Evolutionary conservation across 2,329 filamentous ascomycete species (phyloP), one percentile per base, ranked within the genome.

Genomic region (Rasamsonia emersonii): DNA sequence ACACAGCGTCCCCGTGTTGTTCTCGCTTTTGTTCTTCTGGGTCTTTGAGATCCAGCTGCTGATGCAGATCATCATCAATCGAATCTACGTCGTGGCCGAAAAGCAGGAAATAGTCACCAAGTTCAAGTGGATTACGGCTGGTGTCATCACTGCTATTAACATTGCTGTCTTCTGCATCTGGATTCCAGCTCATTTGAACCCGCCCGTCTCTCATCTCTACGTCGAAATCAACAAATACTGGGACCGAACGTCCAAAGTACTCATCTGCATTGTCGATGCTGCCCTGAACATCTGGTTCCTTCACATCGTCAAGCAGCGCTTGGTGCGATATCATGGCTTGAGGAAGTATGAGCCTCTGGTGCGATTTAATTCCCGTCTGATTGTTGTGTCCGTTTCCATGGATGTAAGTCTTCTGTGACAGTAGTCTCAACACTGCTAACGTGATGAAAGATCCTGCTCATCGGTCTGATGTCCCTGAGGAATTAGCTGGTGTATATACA

Each of bases 161-260:
- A 48, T 56, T 21, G 48, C 48, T 3, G 51, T 58, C 3, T 58
- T 59, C 44, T 53, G 48, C 32, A 58, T 62, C 10, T 62, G 56
- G 58, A 56, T 62, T 11, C 59, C 59, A 8, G 54, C 58, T 0
- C 53, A 58, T 3, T 39, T 62, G 17, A n/a, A n/a, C n/a, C n/a
- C n/a, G n/a, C n/a, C n/a, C n/a, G n/a, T n/a, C n/a, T n/a, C n/a
- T n/a, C n/a, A n/a, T n/a, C n/a, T n/a, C n/a, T n/a, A n/a, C n/a
- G n/a, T n/a, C n/a, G n/a, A n/a, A n/a, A n/a, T n/a, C n/a, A n/a
- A n/a, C n/a, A n/a, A n/a, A n/a, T n/a, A n/a, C n/a, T n/a, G n/a
- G n/a, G n/a, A n/a, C n/a, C n/a, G n/a, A n/a, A n/a, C n/a, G n/a
- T n/a, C n/a, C n/a, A n/a, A n/a, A n/a, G n/a, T n/a, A n/a, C n/a